Evolutionary conservation across 441 rosid species (phyloP), one percentile per base, ranked within the genome.

Genomic region (Corymbia calophylla): DNA sequence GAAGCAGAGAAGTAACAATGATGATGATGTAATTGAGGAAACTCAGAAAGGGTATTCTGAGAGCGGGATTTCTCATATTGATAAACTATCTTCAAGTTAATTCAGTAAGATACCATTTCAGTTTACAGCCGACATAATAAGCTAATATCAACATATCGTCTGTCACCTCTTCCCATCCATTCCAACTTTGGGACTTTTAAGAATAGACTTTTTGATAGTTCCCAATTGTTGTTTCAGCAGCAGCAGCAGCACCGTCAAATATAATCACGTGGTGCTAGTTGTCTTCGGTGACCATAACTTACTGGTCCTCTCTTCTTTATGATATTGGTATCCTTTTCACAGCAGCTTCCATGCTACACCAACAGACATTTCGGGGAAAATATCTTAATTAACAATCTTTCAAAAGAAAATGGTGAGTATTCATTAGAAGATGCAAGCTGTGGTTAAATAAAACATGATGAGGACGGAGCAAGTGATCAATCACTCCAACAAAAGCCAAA

Each of bases 291-390:
- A 73, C 51, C n/a, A 73, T 73, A 21, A 12, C 51, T 13, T 23
- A 21, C n/a, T 39, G 84, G 84, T 73, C 51, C 84, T 39, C 17
- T 44, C 84, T 39, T 73, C 84, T 39, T 73, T 73, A 73, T 44
- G 44, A 19, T 39, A 39, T 39, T 39, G 29, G 84, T 44, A 8
- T 82, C 73, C 56, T 70, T 91, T 90, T 94, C 92, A 95, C 90
- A 93, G 88, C 81, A 95, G 93, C 89, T 95, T 93, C 96, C 96
- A 95, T 54, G 94, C 97, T 95, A 94, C 93, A 92, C 44, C 84
- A 39, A 73, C n/a, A 73, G 84, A 73, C 51, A 73, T 6, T 39
- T 39, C 16, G 9, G 9, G 29, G 51, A 39, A 73, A 73, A 73
- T 44, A 12, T 39, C 84, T 39, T 73, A 39, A 73, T 73, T 73